phyloP scores from a whole-genome alignment of 2,329 filamentous ascomycete species.

The Lachnellula hyalina region DNA sequence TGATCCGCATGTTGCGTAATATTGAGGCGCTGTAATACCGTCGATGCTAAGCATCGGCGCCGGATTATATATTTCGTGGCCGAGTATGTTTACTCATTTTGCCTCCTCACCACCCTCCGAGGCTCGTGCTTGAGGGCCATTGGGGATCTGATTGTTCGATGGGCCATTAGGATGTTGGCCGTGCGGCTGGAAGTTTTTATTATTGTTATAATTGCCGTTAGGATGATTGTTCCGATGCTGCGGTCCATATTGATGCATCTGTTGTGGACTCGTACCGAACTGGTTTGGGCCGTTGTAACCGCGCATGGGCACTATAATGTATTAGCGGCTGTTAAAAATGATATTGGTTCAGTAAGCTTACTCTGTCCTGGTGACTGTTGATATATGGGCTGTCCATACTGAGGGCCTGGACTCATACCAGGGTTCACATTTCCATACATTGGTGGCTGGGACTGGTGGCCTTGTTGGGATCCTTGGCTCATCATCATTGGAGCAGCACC shows the following conservation, averaged over 20 bases:
- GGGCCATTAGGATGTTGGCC: constrained; percentile 36
- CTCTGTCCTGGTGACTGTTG: constrained; percentile 68
- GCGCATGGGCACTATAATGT: constrained; percentile 50
- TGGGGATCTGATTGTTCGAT: constrained; percentile 32
- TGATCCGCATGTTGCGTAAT: constrained; percentile 17
- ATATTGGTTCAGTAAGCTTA: constrained; percentile 41
- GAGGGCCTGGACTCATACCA: constrained; percentile 62
- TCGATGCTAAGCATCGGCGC: constrained; percentile 31
- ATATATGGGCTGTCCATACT: constrained; percentile 34
- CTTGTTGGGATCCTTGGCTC: constrained; percentile 89
- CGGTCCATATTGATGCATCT: constrained; percentile 52
- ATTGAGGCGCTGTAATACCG: constrained; percentile 19
- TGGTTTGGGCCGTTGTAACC: constrained; percentile 58
- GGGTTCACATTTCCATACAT: constrained; percentile 69
- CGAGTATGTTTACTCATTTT: constrained; percentile 36
- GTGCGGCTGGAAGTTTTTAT: constrained; percentile 44
- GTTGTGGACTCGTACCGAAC: constrained; percentile 59
- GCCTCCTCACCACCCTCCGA: constrained; percentile 40
- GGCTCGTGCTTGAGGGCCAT: constrained; percentile 34
- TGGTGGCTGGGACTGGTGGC: constrained; percentile 55
- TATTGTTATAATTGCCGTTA: constrained; percentile 46
- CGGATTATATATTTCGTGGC: constrained; percentile 13
- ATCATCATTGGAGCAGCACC: constrained; percentile 90
- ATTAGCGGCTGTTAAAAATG: constrained; percentile 31
- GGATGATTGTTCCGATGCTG: constrained; percentile 47